Evolutionary conservation across 768 basidiomycete genomes (phyloP).

Genomic region (Calvatia gigantea): DNA sequence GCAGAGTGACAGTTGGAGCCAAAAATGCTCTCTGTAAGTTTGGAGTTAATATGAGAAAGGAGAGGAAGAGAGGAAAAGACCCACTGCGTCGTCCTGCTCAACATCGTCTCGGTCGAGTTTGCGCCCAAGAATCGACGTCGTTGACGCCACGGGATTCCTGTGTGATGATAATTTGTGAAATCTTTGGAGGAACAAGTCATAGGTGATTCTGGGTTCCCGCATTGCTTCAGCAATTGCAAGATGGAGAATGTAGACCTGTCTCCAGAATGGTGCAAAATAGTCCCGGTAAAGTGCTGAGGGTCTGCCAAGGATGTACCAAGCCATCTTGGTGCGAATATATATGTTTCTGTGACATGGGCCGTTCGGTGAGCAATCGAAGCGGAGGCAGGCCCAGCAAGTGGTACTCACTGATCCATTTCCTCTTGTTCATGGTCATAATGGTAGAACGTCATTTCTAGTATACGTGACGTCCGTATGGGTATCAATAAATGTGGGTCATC

Average conservation of each 20-base stretch:
- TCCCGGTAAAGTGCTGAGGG: conserved; percentile 44
- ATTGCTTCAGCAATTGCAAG: conserved; percentile 38
- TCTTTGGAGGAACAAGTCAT: conserved; percentile 33
- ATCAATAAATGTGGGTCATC: background rate
- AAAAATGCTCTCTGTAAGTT: conserved; percentile 41
- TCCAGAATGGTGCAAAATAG: conserved; percentile 46
- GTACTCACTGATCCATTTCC: conserved; percentile 44
- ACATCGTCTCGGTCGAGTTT: conserved; percentile 39
- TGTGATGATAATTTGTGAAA: conserved; percentile 25
- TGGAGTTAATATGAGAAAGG: background rate
- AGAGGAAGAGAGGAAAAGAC: conserved; percentile 17
- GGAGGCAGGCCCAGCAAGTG: background rate
- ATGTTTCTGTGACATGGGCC: conserved; percentile 42
- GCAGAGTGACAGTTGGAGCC: conserved; percentile 23
- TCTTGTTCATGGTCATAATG: conserved; percentile 25
- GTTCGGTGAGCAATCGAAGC: background rate
- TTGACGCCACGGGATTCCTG: conserved; percentile 25
- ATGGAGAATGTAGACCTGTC: conserved; percentile 46
- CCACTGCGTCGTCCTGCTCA: conserved; percentile 42
- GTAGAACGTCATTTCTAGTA: conserved; percentile 49
- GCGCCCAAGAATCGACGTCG: conserved; percentile 39
- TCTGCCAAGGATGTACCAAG: conserved; percentile 66
- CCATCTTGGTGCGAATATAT: conserved; percentile 55
- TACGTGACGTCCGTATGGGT: conserved; percentile 27
- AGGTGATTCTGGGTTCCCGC: conserved; percentile 30